Conservation (phyloP, 2,329 filamentous ascomycete species). For the Fusarium chaquense region DNA sequence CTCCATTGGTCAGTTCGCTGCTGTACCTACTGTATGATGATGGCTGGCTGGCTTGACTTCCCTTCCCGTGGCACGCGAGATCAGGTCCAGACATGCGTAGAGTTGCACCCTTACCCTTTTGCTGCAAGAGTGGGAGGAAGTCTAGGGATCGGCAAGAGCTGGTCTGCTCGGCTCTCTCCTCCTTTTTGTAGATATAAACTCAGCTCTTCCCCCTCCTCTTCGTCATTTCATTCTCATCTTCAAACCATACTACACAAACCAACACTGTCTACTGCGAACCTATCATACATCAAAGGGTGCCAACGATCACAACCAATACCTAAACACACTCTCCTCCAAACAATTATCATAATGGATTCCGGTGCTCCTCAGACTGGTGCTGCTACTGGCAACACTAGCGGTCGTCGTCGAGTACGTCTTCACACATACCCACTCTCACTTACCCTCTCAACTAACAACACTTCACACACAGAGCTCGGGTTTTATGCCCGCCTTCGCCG, state of each 20-base stretch:
- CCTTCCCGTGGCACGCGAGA: conserved; percentile 31
- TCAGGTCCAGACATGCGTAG: conserved; percentile 29
- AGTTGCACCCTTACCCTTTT: conserved; percentile 21
- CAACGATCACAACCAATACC: not conserved
- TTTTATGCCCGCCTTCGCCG: conserved; percentile 62
- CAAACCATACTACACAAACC: not conserved
- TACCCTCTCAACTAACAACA: not conserved
- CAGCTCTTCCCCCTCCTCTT: conserved; percentile 13
- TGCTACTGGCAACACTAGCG: conserved; percentile 31
- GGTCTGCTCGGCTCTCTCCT: conserved; percentile 21
- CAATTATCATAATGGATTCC: conserved; percentile 47
- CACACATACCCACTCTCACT: not conserved
- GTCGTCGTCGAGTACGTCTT: conserved; percentile 49
- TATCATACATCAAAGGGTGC: conserved; percentile 8
- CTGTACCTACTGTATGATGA: conserved; percentile 26
- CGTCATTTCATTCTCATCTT: not conserved
- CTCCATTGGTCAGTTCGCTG: conserved; percentile 22
- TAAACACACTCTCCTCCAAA: not conserved
- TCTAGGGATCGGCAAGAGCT: conserved; percentile 32
- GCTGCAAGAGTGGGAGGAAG: conserved; percentile 3
- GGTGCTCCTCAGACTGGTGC: conserved; percentile 44
- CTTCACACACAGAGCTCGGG: conserved; percentile 56
- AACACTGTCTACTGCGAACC: not conserved
- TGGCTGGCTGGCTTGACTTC: conserved; percentile 35
- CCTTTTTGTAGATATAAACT: conserved; percentile 28